Evolutionary conservation across 2,329 filamentous ascomycete species (phyloP), one percentile per base, ranked within the genome.

Genomic region (Bipolaris zeicola): DNA sequence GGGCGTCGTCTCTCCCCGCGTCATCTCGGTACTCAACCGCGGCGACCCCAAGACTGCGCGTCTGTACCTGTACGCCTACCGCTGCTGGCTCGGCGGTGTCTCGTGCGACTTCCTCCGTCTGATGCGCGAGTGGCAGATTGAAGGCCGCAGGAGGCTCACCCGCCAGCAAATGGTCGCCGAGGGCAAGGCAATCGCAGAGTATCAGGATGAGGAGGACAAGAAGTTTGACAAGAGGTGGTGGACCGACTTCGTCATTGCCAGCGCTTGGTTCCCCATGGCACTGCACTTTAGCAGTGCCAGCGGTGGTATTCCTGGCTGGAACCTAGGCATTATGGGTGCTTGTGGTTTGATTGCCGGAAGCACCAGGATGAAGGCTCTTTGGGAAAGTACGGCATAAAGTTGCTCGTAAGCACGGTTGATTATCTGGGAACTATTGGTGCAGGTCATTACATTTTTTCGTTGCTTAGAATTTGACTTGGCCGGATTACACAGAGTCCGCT

Each of bases 241-340:
- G 73, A 72, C 67, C 1, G 77, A 80, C 61, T 59, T 76, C 24
- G 69, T 79, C 56, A 77, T 79, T 62, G 75, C 77, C 31, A 54
- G 73, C 34, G 74, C 73, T 46, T 80, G 78, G 78, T 71, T 79
- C 52, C 78, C 78, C 1, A 76, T 80, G 63, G 78, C 78, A 11
- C 58, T 73, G 56, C 77, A 80, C 42, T 79, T 75, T 52, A 74
- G 74, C 45, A 74, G 70, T 48, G 67, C 66, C 20, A 71, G 61
- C 13, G 72, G 69, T 22, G 78, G 78, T 0, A 54, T 80, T 20
- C 78, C 78, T 0, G 77, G 78, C 2, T 79, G 77, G 72, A 79
- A 79, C 60, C 39, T 79, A 57, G 78, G 78, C 1, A 65, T 72
- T 48, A 79, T 80, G 78, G 78, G 78, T 0, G 58, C 72, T 26